Evolutionary conservation across 1,284 basidiomycete genomes (phyloP), one percentile per base, ranked within the genome.

Genomic region (Pascua guehoae): DNA sequence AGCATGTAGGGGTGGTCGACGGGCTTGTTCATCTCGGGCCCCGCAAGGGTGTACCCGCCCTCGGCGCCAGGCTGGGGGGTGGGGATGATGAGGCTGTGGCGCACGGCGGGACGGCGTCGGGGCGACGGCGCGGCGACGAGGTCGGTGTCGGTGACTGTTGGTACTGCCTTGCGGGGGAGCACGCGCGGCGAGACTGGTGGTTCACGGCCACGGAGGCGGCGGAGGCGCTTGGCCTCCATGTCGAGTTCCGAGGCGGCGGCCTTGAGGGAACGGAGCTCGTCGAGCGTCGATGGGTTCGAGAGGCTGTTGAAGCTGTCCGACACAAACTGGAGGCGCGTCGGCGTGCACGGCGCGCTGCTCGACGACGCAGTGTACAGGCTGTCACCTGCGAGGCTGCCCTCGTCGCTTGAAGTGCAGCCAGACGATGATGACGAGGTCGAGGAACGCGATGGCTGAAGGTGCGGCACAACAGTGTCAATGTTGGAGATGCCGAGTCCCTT

Each of bases 81-180:
- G 14, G 56, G 14, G 16, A 46, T 17, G 16, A 53, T 48, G 17
- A 58, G 47, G n/a, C 44, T 42, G 57, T 56, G 52, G 53, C 62
- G 44, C 15, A 54, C 42, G 15, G 49, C 42, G 10, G 57, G 41
- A 17, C 57, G 51, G 47, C 49, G 49, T 32, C 24, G 24, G 24
- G 47, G 54, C n/a, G 24, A 51, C 12, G 58, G 47, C 9, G 45
- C 11, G 4, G 37, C 32, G 4, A 41, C 32, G 12, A 59, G 46
- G 15, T 66, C 66, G 12, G 50, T 41, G 15, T 60, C 63, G 36
- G 58, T 53, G 44, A 66, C 53, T 38, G 47, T 51, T 1, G 67
- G 67, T 7, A 69, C 67, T n/a, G 61, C 62, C 43, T 69, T 69
- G 45, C 67, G 60, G 11, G 61, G 65, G 49, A 69, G 57, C n/a